These are phyloP conservation scores for Talaromyces sp. DNA, from an alignment of 2,329 filamentous ascomycete species.

Conservation along the genomic window DNA sequence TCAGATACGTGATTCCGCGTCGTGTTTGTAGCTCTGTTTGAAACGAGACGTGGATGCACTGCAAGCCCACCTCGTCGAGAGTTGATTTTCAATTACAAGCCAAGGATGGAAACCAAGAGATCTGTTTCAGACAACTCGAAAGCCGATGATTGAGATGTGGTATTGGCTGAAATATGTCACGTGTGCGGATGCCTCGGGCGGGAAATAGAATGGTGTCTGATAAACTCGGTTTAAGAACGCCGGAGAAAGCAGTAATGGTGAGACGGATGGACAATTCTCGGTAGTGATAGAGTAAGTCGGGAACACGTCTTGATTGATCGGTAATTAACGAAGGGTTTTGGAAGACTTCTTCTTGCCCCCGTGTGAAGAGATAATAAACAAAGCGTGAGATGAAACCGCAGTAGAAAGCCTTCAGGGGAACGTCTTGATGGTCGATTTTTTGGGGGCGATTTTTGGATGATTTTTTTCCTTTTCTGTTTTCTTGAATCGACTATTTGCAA, in stretches of 20 bases:
- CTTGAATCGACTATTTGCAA: slow-evolving; percentile 22
- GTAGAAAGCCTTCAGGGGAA: slow-evolving; percentile 17
- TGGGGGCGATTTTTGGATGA: not conserved
- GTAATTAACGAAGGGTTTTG: slow-evolving; percentile 15
- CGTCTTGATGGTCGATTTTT: slow-evolving; percentile 17
- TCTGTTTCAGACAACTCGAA: not conserved
- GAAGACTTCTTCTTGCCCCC: not conserved
- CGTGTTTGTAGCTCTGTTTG: not conserved
- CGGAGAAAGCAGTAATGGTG: not conserved
- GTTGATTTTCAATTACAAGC: slow-evolving; percentile 21
- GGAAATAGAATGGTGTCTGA: not conserved
- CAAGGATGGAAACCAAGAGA: slow-evolving; percentile 18
- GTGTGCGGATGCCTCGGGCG: slow-evolving; percentile 1
- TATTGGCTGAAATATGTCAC: slow-evolving; percentile 5
- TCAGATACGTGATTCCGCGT: not conserved
- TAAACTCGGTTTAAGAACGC: slow-evolving; percentile 9
- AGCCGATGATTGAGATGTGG: not conserved
- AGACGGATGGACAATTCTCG: not conserved
- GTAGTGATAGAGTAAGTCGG: not conserved
- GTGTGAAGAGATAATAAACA: slow-evolving; percentile 10
- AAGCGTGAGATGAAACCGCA: slow-evolving; percentile 12
- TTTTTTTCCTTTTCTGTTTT: slow-evolving; percentile 18
- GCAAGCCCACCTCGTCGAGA: slow-evolving; percentile 31
- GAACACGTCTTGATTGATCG: slow-evolving; percentile 2
- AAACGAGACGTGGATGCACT: slow-evolving; percentile 30